Conservation (phyloP, 495 filamentous ascomycete genomes). For the Penicillium waksmanii region DNA sequence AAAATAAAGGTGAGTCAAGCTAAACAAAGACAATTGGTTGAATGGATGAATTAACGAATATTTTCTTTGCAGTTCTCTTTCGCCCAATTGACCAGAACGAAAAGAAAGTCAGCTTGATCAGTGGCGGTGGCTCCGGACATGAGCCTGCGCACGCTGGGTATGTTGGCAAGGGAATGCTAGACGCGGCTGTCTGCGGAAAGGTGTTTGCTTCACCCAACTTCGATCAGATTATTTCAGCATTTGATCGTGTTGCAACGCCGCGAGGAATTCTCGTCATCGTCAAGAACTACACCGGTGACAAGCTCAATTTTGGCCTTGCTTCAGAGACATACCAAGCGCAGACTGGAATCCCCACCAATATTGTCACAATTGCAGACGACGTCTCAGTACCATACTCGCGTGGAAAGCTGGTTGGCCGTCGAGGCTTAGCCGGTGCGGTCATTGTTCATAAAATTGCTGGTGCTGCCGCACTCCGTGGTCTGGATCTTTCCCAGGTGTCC, state of each 20-base stretch:
- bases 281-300: constrained; percentile 23
- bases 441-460: constrained; percentile 19
- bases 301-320: constrained; percentile 21
- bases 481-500: constrained; percentile 5
- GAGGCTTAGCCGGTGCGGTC: constrained; percentile 12
- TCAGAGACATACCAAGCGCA: constrained; percentile 16
- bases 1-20: constrained; percentile 8
- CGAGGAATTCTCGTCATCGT: constrained; percentile 16
- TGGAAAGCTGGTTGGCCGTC: constrained; percentile 15
- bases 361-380: constrained; percentile 16
- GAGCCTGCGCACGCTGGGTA: constrained; percentile 21
- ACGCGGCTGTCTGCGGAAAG: constrained; percentile 19
- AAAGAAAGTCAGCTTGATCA: constrained; percentile 22
- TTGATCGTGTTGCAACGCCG: constrained; percentile 13
- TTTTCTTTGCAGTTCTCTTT: constrained; percentile 5
- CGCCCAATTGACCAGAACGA: constrained; percentile 2
- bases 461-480: constrained; percentile 10
- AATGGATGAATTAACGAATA: neutral
- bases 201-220: constrained; percentile 20
- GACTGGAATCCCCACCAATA: constrained; percentile 9
- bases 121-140: constrained; percentile 21
- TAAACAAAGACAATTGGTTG: neutral
- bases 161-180: constrained; percentile 21
- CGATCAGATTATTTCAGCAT: constrained; percentile 17
- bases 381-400: constrained; percentile 17